Base-by-base conservation (phyloP, 2,329 filamentous ascomycete species). In the Colletotrichum costaricense region DNA sequence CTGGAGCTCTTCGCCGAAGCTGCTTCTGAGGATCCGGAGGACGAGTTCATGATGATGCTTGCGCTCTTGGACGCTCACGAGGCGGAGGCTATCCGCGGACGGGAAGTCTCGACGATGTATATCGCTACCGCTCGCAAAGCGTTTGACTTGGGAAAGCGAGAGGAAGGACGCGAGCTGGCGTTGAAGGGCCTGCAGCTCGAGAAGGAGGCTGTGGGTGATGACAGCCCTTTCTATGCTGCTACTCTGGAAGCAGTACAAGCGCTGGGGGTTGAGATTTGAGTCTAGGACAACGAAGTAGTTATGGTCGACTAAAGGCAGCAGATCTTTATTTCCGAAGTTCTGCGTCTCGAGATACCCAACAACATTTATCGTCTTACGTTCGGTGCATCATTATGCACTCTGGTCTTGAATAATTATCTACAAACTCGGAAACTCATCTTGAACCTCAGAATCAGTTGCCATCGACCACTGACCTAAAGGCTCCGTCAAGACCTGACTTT, bases 401-500 rank as follows among this genome's bases (percentile, higher is more conserved):
- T 16, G 16, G 38, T 42, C 38, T 19, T 16, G 1, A 42, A 7
- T 3, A 2, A 16, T 42, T 14, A 19, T 42, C 14, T 42, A 6
- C 14, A 42, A 42, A 42, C 38, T 42, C 14, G 38, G 5, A 5
- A 42, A 19, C 14, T 16, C 14, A 19, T 42, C 14, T 42, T 3
- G 14, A 7, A 42, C 38, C 38, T 42, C 14, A 42, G 14, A 16
- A 42, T 42, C 38, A 42, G 38, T 7, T 42, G 5, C 38, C 5
- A 42, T 49, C 59, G 42, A 38, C 42, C 16, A 70, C 57, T 56
- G 63, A 67, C 55, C 72, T 76, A 46, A 77, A 76, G 58, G 67
- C 68, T 74, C 76, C 77, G 52, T 80, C 80, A 49, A 79, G 78
- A 73, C 80, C 79, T 49, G 78, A 80, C 67, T 79, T 76, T 56